These are phyloP conservation scores for Botrytis tulipae DNA, from an alignment of 2,329 filamentous ascomycete genomes.

Conservation along the genomic window DNA sequence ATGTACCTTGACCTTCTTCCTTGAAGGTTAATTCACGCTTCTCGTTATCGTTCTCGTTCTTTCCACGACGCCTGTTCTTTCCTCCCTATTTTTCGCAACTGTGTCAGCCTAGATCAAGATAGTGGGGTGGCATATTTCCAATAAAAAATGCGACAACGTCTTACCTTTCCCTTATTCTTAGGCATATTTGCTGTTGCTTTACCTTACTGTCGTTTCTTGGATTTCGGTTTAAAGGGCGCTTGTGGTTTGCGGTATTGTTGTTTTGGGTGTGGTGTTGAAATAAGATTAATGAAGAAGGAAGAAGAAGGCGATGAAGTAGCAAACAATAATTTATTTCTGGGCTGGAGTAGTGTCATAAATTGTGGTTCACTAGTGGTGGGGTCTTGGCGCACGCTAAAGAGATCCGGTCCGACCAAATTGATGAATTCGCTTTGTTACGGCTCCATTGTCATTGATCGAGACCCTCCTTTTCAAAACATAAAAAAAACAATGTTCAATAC, in stretches of 20 bases:
- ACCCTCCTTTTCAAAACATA: neutral
- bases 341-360: conserved; percentile 6
- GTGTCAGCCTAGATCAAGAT: conserved; percentile 20
- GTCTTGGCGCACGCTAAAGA: neutral
- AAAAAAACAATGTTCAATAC: neutral
- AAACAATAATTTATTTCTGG: conserved; percentile 7
- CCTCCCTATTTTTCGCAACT: conserved; percentile 65
- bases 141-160: neutral
- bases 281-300: neutral
- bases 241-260: neutral
- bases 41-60: conserved; percentile 99
- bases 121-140: neutral
- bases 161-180: conserved; percentile 99
- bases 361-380: conserved; percentile 1
- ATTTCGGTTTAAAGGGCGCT: neutral
- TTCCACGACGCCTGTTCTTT: conserved; percentile 97
- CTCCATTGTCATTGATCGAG: neutral
- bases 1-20: conserved; percentile 84
- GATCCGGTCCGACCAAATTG: neutral
- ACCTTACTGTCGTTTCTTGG: conserved; percentile 11
- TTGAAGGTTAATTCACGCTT: conserved; percentile 99
- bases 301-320: neutral
- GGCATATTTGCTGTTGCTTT: conserved; percentile 64
- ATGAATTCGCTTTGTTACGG: conserved; percentile 1
- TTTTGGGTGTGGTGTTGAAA: neutral